Percentiles rank a stretch among this genome's conserved stretches.
phyloP scores from a whole-genome alignment of 106 monocot genomes.

The Dendrobium catenatum region DNA sequence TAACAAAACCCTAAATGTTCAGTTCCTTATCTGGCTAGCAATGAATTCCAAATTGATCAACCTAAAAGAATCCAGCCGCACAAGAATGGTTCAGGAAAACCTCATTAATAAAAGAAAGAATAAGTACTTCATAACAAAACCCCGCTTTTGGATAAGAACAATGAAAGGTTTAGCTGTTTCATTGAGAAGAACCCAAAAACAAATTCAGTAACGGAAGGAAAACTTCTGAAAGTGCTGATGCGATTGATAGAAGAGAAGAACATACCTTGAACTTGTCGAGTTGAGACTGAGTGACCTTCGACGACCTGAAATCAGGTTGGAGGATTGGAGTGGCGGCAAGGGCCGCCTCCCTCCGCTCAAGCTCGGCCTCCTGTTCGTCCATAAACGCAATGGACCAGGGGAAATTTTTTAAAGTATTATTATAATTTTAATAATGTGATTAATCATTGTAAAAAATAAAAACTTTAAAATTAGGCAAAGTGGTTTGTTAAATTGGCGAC shows the following conservation, averaged over 20 bases:
- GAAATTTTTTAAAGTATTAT: too few species aligned
- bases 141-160: background rate
- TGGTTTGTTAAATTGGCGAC: too few species aligned
- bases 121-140: background rate
- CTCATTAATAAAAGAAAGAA: too few species aligned
- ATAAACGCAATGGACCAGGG: background rate
- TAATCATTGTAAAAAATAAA: too few species aligned
- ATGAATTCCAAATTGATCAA: background rate
- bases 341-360: slow-evolving; percentile 30
- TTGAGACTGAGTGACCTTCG: slow-evolving; percentile 38
- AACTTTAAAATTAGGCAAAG: too few species aligned
- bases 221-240: background rate
- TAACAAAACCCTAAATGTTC: background rate
- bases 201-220: background rate
- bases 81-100: too few species aligned
- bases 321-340: slow-evolving; percentile 35
- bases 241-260: background rate
- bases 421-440: too few species aligned
- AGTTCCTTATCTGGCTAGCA: background rate
- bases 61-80: too few species aligned
- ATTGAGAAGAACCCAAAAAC: background rate
- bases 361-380: slow-evolving; percentile 13
- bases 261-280: slow-evolving; percentile 33
- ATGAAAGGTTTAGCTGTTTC: background rate
- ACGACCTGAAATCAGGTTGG: slow-evolving; percentile 35